phyloP scores from a whole-genome alignment of 805 yeast species.

The Phaffomyces thermotolerans region DNA sequence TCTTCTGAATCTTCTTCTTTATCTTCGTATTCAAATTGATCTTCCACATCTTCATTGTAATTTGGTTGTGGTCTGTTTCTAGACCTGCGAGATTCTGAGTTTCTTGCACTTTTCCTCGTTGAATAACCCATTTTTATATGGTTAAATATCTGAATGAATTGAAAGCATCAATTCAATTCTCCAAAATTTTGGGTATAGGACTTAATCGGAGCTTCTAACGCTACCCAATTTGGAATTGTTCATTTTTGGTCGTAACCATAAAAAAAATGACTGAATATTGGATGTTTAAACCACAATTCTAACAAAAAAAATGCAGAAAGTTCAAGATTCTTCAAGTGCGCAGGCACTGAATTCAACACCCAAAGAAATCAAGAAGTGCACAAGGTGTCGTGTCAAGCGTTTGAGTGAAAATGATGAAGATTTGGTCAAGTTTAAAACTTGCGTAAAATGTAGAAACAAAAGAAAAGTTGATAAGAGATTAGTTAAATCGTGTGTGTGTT shows the following conservation, averaged over 20 bases:
- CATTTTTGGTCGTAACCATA: no score
- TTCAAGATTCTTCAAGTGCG: background rate
- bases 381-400: conserved; percentile 37
- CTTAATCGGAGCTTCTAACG: background rate
- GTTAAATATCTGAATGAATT: no score
- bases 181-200: no score
- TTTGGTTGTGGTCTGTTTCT: conserved; percentile 10
- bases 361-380: conserved; percentile 28
- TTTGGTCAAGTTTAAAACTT: conserved; percentile 35
- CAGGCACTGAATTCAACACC: background rate
- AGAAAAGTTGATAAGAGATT: conserved; percentile 27
- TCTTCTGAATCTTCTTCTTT: conserved; percentile 7
- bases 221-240: background rate
- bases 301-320: background rate
- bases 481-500: conserved; percentile 5
- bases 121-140: background rate
- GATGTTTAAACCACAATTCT: background rate
- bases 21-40: conserved; percentile 9
- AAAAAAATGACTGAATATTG: no score
- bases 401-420: conserved; percentile 26
- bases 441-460: conserved; percentile 32
- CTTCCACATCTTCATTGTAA: conserved; percentile 16
- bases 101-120: background rate
- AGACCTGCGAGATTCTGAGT: background rate
- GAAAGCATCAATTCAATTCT: no score